Percentiles rank a stretch among this genome's conserved stretches.
phyloP scores from a whole-genome alignment of 1,284 basidiomycete genomes.

The Ustilago shanxiensis region DNA sequence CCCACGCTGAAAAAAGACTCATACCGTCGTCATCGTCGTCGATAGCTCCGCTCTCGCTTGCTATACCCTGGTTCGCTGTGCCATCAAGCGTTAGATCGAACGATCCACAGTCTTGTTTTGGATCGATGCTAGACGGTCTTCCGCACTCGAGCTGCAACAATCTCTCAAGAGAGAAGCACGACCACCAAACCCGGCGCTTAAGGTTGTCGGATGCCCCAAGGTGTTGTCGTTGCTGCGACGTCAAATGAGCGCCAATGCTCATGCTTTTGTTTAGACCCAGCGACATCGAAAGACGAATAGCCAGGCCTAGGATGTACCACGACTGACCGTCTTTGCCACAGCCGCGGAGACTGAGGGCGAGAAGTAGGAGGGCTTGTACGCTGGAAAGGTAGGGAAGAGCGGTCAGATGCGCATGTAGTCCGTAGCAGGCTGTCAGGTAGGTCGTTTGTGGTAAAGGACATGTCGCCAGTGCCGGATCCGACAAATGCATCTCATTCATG shows the following conservation, averaged over 20 bases:
- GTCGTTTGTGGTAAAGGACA: background rate
- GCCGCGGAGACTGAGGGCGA: slow-evolving; percentile 12
- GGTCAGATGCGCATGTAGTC: slow-evolving; percentile 15
- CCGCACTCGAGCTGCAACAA: slow-evolving; percentile 22
- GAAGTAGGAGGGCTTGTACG: slow-evolving; percentile 17
- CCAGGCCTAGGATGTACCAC: slow-evolving; percentile 17
- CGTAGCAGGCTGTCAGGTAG: slow-evolving; percentile 15
- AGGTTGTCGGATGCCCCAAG: background rate
- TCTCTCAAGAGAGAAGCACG: slow-evolving; percentile 17
- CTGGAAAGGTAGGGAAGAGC: slow-evolving; percentile 15
- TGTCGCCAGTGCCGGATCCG: background rate
- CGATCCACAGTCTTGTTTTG: slow-evolving; percentile 1
- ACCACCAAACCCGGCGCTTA: slow-evolving; percentile 14
- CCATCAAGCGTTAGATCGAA: too few relatives aligned
- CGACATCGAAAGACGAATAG: slow-evolving; percentile 16
- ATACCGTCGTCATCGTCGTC: background rate
- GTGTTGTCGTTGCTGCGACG: background rate
- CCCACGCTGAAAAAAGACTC: slow-evolving; percentile 11
- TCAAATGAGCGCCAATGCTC: background rate
- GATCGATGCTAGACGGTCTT: slow-evolving; percentile 12
- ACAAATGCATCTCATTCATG: slow-evolving; percentile 2
- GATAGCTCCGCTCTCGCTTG: background rate
- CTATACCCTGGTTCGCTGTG: too few relatives aligned
- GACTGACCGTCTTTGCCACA: slow-evolving; percentile 24
- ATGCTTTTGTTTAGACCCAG: slow-evolving; percentile 22